phyloP scores from a whole-genome alignment of 164 flowering plant species.

The Aristolochia contorta region DNA sequence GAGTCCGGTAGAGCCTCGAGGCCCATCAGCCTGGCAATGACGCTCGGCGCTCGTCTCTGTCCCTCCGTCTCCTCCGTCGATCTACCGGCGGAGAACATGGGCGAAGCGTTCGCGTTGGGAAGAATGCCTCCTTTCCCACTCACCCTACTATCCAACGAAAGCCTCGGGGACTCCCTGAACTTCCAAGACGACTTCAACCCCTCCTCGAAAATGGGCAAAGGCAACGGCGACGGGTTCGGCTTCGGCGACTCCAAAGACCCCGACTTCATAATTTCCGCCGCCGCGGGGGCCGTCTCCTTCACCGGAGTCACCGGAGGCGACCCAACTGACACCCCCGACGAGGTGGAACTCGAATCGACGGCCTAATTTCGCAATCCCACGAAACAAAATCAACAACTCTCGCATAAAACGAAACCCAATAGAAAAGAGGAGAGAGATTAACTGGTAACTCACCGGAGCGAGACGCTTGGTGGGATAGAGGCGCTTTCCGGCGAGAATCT shows the following conservation, averaged over 20 bases:
- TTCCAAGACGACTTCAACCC: slow-evolving; percentile 65
- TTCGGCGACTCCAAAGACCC: slow-evolving; percentile 11
- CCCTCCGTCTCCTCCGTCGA: slow-evolving; percentile 26
- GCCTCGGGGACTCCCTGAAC: slow-evolving; percentile 74
- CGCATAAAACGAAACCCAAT: background rate
- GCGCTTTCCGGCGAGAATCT: slow-evolving; percentile 57
- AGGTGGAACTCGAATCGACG: slow-evolving; percentile 22
- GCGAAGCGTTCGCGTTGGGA: slow-evolving; percentile 35
- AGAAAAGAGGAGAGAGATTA: background rate
- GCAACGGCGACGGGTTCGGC: slow-evolving; percentile 18
- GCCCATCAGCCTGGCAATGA: slow-evolving; percentile 82
- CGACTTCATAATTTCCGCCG: slow-evolving; percentile 11
- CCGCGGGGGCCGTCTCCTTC: slow-evolving; percentile 11
- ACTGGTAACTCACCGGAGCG: slow-evolving; percentile 18
- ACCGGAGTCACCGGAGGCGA: slow-evolving; percentile 29
- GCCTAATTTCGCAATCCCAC: slow-evolving; percentile 18
- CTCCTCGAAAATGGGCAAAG: slow-evolving; percentile 49
- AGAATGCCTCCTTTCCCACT: slow-evolving; percentile 62
- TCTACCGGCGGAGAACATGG: background rate
- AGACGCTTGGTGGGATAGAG: slow-evolving; percentile 58
- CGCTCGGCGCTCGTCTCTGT: slow-evolving; percentile 59
- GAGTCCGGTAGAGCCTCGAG: slow-evolving; percentile 45
- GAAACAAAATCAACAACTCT: background rate
- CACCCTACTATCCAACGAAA: slow-evolving; percentile 88
- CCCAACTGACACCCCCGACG: slow-evolving; percentile 20